Base-by-base conservation (phyloP, 129 eudicot species). In the Smallanthus sonchifolius region DNA sequence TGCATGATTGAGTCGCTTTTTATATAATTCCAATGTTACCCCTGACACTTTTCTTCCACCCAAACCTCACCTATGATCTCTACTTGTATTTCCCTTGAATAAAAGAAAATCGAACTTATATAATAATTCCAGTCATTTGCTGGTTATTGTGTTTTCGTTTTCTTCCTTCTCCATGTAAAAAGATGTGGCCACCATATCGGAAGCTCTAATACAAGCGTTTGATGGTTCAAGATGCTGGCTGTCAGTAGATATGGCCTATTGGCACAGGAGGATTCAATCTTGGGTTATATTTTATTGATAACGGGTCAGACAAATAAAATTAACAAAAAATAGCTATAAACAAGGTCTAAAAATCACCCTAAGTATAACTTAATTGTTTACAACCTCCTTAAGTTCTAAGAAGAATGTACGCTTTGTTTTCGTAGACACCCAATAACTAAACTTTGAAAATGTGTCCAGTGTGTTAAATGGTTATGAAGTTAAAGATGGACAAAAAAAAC, bases 151-250 rank as follows among this genome's bases (percentile, higher is more conserved):
- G 39, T 39, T 36, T 52, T 57, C 6, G 38, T 79, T 79, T 39
- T 63, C 28, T 20, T 70, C 63, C 16, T 80, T 83, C 77, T 84
- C 59, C 75, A 85, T 85, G 38, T 84, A 82, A 70, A 79, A 83
- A 81, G 92, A 85, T 85, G 85, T 79, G 40, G 81, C 85, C 81
- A 86, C 85, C 45, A 76, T 86, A 75, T 87, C 84, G 85, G 86
- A 84, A 68, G 44, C 15, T 17, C 5, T 66, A 4, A 38, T 38
- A 7, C 9, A 5, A 39, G 2, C 10, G 10, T 4, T 1, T 7
- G 20, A n/a, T 44, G 4, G 14, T 44, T 10, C 49, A 8, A 44
- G 9, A 44, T 44, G 13, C 9, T 44, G 3, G 9, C 49, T 44
- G 3, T 10, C 4, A 0, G 15, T 10, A 10, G 8, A 42, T 42